phyloP scores from a whole-genome alignment of 176 grass and related monocot species.

The Themeda triandra region DNA sequence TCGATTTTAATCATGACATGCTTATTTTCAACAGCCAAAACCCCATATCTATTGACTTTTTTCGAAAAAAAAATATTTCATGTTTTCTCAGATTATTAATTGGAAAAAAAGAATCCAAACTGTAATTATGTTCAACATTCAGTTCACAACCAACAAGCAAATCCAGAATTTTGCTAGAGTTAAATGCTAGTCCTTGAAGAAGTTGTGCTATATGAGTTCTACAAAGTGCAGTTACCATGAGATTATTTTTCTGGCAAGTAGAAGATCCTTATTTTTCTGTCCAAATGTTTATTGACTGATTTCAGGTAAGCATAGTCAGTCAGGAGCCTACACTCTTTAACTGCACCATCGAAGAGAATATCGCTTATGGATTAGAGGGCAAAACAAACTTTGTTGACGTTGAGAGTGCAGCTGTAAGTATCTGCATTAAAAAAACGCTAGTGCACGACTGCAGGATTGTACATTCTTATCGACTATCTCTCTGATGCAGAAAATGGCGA shows the following conservation, averaged over 20 bases:
- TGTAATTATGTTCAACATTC: neutral
- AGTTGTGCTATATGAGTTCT: neutral
- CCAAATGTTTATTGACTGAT: constrained; percentile 14
- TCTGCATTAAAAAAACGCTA: constrained; percentile 6
- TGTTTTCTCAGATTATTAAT: neutral
- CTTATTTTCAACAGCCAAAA: neutral
- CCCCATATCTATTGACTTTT: neutral
- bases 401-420: constrained; percentile 83
- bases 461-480: neutral
- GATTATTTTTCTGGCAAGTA: neutral
- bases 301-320: constrained; percentile 98
- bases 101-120: neutral
- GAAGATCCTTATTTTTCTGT: constrained; percentile 6
- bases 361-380: constrained; percentile 83
- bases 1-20: neutral
- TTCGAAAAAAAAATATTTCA: neutral
- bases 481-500: constrained; percentile 86
- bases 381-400: constrained; percentile 55
- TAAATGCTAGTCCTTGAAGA: neutral
- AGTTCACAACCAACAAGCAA: neutral
- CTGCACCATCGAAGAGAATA: constrained; percentile 95
- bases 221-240: neutral
- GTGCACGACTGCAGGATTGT: neutral
- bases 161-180: neutral
- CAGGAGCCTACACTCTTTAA: constrained; percentile 97